Conservation (phyloP, 371 early-diverging fungal genomes). For the Fennellomyces sp. region DNA sequence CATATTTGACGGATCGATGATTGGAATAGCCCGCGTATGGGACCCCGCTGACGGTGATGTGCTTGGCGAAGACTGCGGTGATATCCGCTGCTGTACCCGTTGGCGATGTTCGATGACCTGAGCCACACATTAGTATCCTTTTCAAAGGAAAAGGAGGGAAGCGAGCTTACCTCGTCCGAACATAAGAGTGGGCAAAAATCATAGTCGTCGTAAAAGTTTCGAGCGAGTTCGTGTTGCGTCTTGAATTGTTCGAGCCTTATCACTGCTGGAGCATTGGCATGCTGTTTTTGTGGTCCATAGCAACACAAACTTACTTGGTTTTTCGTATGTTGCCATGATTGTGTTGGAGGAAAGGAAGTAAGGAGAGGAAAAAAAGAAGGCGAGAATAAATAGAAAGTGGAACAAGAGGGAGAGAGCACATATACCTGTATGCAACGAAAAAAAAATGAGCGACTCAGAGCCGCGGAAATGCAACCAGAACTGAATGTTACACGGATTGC, state of each 20-base stretch:
- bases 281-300: neutral
- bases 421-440: neutral
- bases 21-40: slow-evolving; percentile 40
- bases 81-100: slow-evolving; percentile 43
- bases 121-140: neutral
- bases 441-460: neutral
- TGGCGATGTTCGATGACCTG: slow-evolving; percentile 41
- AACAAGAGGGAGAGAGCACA: neutral
- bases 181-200: slow-evolving; percentile 47
- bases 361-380: neutral
- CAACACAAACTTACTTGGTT: slow-evolving; percentile 2
- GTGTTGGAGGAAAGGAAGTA: neutral
- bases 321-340: neutral
- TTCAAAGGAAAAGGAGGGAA: neutral
- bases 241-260: slow-evolving; percentile 37
- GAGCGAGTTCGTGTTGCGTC: slow-evolving; percentile 46
- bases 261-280: neutral
- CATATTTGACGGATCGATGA: slow-evolving; percentile 46
- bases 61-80: slow-evolving; percentile 44
- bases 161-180: slow-evolving; percentile 22
- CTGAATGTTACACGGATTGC: neutral
- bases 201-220: slow-evolving; percentile 51
- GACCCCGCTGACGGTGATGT: slow-evolving; percentile 36
- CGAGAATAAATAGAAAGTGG: too few species aligned
- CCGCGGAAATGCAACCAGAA: slow-evolving; percentile 4